Evolutionary conservation across 345 rosid species (phyloP).

Genomic region (Eucalyptus lansdowneana): DNA sequence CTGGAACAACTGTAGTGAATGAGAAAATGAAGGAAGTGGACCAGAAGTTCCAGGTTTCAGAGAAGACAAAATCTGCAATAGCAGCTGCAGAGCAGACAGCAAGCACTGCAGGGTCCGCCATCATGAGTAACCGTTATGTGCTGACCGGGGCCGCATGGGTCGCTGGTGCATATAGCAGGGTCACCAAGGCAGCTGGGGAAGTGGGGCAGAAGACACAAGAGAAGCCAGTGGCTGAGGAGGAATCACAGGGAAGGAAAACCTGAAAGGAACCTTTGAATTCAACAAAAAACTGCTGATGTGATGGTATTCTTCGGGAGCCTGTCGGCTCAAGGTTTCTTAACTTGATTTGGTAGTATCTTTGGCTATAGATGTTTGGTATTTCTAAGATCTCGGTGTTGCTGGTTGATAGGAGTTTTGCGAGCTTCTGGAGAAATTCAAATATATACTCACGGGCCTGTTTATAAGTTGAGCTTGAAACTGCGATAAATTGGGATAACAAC

Average conservation of each 20-base stretch:
- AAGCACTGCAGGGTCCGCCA: constrained; percentile 63
- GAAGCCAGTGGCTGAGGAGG: neutral
- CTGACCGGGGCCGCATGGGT: constrained; percentile 12
- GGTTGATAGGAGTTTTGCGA: neutral
- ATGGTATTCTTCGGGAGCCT: neutral
- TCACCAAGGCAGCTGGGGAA: constrained; percentile 20
- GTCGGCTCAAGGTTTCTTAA: neutral
- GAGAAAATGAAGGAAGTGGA: constrained; percentile 80
- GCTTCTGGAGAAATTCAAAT: neutral
- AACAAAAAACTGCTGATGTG: neutral
- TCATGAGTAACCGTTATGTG: constrained; percentile 63
- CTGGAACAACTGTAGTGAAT: constrained; percentile 22
- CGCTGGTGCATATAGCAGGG: constrained; percentile 3
- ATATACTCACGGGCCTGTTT: neutral
- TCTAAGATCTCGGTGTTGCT: neutral
- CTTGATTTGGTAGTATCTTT: neutral
- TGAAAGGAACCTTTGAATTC: neutral
- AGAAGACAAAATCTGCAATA: constrained; percentile 74
- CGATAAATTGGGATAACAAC: neutral
- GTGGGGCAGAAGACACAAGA: constrained; percentile 15
- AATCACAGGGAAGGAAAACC: neutral
- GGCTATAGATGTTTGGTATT: neutral
- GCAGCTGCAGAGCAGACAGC: constrained; percentile 87
- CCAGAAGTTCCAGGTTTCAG: constrained; percentile 82
- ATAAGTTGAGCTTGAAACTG: neutral